Evolutionary conservation across 2,329 filamentous ascomycete genomes (phyloP).

Genomic region (Colletotrichum paranaense): DNA sequence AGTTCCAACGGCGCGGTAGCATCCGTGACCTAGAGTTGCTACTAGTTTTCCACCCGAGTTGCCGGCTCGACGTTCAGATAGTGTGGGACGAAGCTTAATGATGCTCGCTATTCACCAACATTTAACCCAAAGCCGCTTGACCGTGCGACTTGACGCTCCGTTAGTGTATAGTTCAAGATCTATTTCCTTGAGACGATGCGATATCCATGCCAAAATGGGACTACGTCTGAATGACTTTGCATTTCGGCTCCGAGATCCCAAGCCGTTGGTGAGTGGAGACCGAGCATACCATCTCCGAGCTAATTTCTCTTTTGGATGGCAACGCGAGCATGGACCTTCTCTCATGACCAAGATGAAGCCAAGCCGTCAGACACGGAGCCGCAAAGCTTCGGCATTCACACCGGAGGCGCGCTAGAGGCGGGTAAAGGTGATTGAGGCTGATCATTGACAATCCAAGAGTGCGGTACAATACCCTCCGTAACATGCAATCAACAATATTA

Average conservation of each 20-base stretch:
- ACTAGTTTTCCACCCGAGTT: not conserved
- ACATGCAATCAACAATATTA: not conserved
- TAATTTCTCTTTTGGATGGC: too few relatives aligned
- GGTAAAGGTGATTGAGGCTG: not conserved
- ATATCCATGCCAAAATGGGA: too few relatives aligned
- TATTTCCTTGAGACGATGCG: not conserved
- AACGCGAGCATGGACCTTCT: rapidly evolving
- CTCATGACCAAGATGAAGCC: not conserved
- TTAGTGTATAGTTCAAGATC: not conserved
- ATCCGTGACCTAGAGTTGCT: not conserved
- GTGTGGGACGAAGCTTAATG: not conserved
- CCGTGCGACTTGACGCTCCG: not conserved
- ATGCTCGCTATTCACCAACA: not conserved
- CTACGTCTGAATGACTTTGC: not conserved
- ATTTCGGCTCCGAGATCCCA: not conserved
- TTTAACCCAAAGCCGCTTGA: not conserved
- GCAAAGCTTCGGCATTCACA: conserved; percentile 4
- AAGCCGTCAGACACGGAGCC: not conserved
- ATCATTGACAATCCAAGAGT: conserved; percentile 8
- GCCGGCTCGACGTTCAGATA: not conserved
- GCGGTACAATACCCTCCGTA: not conserved
- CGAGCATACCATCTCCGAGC: not conserved
- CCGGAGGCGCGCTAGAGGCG: not conserved
- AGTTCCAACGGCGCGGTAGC: not conserved
- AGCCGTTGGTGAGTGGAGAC: not conserved